Percentiles rank a stretch among this genome's conserved stretches.
Evolutionary conservation across 2,329 filamentous ascomycete species (phyloP).

Genomic region (Fusarium sublunatum): DNA sequence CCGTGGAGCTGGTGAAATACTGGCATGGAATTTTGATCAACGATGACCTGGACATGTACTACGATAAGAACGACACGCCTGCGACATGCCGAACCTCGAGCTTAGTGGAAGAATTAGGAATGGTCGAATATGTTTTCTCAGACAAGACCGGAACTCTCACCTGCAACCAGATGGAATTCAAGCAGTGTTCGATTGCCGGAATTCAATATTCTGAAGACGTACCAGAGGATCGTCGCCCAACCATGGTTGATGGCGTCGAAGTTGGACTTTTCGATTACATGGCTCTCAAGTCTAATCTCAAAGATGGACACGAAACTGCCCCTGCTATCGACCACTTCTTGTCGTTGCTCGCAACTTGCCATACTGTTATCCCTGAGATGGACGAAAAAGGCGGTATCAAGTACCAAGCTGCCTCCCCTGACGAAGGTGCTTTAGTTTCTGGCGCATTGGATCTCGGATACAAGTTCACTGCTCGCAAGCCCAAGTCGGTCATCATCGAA

Average conservation of each 20-base stretch:
- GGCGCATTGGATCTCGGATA: conserved; percentile 89
- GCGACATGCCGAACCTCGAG: conserved; percentile 97
- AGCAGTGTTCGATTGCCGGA: conserved; percentile 91
- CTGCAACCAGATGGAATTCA: conserved; percentile 99
- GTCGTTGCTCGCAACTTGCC: conserved; percentile 86
- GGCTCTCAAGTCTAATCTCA: conserved; percentile 75
- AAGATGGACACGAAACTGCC: conserved; percentile 62
- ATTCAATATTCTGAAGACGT: conserved; percentile 94
- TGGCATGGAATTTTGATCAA: conserved; percentile 98
- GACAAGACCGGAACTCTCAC: conserved; percentile 98
- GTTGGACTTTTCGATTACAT: conserved; percentile 88
- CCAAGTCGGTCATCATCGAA: conserved; percentile 85
- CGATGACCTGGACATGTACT: conserved; percentile 97
- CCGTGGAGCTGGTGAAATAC: conserved; percentile 97
- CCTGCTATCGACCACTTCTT: conserved; percentile 81
- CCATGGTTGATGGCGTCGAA: conserved; percentile 79
- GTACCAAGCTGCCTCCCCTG: conserved; percentile 96
- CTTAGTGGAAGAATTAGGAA: conserved; percentile 94
- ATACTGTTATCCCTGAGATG: conserved; percentile 95
- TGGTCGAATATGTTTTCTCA: conserved; percentile 98
- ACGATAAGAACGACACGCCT: conserved; percentile 93
- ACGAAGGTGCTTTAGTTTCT: conserved; percentile 96
- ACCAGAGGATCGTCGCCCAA: conserved; percentile 87
- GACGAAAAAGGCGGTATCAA: conserved; percentile 87
- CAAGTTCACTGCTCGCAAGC: conserved; percentile 90